phyloP scores from a whole-genome alignment of 768 basidiomycete genomes.

The Naematelia encephala region DNA sequence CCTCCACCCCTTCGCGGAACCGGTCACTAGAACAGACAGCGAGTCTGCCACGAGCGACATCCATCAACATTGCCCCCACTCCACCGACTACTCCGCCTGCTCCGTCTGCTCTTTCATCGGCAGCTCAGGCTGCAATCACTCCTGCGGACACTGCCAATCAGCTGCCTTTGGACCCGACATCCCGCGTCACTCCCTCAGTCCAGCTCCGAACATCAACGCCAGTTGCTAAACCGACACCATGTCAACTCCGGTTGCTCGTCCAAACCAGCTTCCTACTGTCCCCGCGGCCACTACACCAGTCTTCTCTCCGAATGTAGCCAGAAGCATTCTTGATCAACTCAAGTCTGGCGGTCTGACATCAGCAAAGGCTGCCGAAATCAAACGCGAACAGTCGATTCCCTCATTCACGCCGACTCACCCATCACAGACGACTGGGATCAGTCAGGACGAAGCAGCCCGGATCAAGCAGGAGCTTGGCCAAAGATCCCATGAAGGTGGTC shows the following conservation, averaged over 20 bases:
- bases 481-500: background rate
- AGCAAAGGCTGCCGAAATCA: background rate
- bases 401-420: background rate
- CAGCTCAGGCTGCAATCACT: too few species aligned
- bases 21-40: too few species aligned
- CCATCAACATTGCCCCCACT: background rate
- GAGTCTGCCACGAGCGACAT: background rate
- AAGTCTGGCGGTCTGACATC: background rate
- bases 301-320: background rate
- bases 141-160: too few species aligned
- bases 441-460: background rate
- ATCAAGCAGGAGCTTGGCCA: background rate
- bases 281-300: background rate
- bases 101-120: too few species aligned
- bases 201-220: background rate
- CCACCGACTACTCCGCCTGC: background rate
- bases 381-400: background rate
- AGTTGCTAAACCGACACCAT: too few species aligned
- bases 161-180: too few species aligned
- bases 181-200: too few species aligned
- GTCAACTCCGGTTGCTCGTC: too few species aligned
- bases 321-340: background rate
- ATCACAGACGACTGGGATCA: background rate
- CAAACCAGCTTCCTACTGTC: too few species aligned
- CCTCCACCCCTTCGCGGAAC: too few species aligned